These are phyloP conservation scores for Teunomyces stri DNA, from an alignment of 805 yeast species.

Conservation along the genomic window DNA sequence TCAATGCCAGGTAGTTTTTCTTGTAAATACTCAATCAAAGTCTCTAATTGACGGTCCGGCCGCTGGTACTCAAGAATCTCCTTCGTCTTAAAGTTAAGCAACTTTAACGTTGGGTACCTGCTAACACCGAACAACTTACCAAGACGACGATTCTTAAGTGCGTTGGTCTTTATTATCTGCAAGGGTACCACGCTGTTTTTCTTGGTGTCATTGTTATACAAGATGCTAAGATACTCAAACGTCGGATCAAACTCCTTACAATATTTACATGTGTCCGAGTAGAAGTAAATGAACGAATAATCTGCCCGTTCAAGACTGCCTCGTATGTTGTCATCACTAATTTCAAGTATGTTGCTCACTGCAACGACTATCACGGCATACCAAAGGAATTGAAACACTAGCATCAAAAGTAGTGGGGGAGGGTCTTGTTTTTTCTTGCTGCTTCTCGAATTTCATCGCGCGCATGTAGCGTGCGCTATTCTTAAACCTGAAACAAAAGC, in stretches of 20 bases:
- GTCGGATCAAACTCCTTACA: slow-evolving; percentile 33
- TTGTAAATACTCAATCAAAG: slow-evolving; percentile 15
- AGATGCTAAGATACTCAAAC: slow-evolving; percentile 37
- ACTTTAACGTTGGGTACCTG: slow-evolving; percentile 49
- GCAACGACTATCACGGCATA: neutral
- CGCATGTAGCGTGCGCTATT: neutral
- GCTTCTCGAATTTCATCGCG: neutral
- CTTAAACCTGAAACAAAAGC: neutral
- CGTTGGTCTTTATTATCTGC: slow-evolving; percentile 33
- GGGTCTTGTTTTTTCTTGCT: neutral
- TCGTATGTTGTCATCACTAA: slow-evolving; percentile 11
- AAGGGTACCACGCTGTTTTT: slow-evolving; percentile 26
- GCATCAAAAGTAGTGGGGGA: neutral
- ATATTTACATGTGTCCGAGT: slow-evolving; percentile 36
- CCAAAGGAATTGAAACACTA: neutral
- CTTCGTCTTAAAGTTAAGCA: slow-evolving; percentile 43
- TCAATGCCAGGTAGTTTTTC: slow-evolving; percentile 11
- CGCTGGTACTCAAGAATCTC: slow-evolving; percentile 37
- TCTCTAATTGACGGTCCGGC: slow-evolving; percentile 15
- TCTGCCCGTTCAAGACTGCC: slow-evolving; percentile 18
- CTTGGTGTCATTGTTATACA: slow-evolving; percentile 40
- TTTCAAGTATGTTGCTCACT: slow-evolving; percentile 3
- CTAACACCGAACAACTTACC: slow-evolving; percentile 37
- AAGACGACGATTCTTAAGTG: slow-evolving; percentile 26
- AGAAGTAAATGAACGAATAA: slow-evolving; percentile 47